A percentile compares a stretch with the other conserved stretches of the same genome.
phyloP scores from a whole-genome alignment of 2,329 filamentous ascomycete genomes.

The Penicillium sp. region DNA sequence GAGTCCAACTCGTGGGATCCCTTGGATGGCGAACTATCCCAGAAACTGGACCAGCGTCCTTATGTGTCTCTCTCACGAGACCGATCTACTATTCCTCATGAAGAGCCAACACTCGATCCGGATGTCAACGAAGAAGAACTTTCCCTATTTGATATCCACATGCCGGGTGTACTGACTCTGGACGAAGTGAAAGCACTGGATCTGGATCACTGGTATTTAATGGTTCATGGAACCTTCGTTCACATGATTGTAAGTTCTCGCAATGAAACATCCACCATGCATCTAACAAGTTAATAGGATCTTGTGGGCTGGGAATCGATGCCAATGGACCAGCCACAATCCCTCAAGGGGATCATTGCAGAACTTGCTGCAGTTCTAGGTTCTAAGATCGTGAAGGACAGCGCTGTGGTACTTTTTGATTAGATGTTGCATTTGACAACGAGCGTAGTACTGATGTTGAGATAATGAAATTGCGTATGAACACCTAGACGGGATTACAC shows the following conservation, averaged over 20 bases:
- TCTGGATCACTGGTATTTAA: slow-evolving; percentile 41
- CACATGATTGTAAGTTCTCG: slow-evolving; percentile 37
- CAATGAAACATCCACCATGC: background rate
- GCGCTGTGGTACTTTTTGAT: slow-evolving; percentile 39
- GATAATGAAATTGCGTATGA: too few relatives aligned
- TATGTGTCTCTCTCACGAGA: slow-evolving; percentile 45
- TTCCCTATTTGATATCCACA: slow-evolving; percentile 43
- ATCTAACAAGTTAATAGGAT: slow-evolving; percentile 30
- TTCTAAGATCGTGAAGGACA: slow-evolving; percentile 38
- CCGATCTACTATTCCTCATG: slow-evolving; percentile 15
- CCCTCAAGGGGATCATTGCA: slow-evolving; percentile 44
- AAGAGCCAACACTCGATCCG: slow-evolving; percentile 10
- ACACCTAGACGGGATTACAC: too few relatives aligned
- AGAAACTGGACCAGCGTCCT: slow-evolving; percentile 39
- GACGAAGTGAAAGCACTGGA: slow-evolving; percentile 40
- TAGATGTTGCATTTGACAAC: too few relatives aligned
- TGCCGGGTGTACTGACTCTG: slow-evolving; percentile 44
- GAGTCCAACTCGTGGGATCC: slow-evolving; percentile 43
- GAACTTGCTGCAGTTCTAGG: slow-evolving; percentile 45
- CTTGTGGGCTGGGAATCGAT: slow-evolving; percentile 45
- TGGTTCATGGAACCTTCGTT: slow-evolving; percentile 39
- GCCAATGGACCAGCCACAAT: slow-evolving; percentile 39
- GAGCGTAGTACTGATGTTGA: too few relatives aligned
- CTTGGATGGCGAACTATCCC: slow-evolving; percentile 38
- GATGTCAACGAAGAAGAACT: slow-evolving; percentile 38